Base-by-base conservation (phyloP, 257 asterid genomes). In the Petrea volubilis region DNA sequence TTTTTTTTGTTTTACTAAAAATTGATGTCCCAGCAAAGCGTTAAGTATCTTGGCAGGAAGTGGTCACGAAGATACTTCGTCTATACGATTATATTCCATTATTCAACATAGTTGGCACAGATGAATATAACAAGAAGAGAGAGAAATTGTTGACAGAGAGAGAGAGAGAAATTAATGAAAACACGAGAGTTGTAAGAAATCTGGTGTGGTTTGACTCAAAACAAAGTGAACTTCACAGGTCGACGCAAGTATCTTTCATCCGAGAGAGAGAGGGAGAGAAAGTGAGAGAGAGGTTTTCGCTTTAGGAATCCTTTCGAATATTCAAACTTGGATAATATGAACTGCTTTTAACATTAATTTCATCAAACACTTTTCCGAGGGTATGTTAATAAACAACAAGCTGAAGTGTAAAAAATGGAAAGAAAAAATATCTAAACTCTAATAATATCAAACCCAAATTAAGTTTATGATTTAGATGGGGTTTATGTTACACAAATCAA, bases 301-400 rank as follows among this genome's bases (percentile, higher is more conserved):
- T 62, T 21, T 62, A 14, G 29, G 67, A 57, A 68, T 40, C 47
- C 36, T 41, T 46, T 29, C 6, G 59, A 72, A 61, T 49, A 50
- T 71, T 59, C 68, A 58, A 47, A 58, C n/a, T 43, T 31, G 21
- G 43, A 31, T 44, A 44, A 44, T n/a, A 11, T 2, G 51, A 44
- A 44, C 20, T 13, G 6, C 20, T 44, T 44, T 14, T 14, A 44
- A 44, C 6, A 44, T 44, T 44, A 44, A 44, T 14, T 14, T 44
- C 0, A 44, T 44, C 51, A 44, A 49, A 49, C n/a, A n/a, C n/a
- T n/a, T n/a, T n/a, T n/a, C n/a, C n/a, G n/a, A n/a, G n/a, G n/a
- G n/a, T n/a, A n/a, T n/a, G n/a, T n/a, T n/a, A n/a, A n/a, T n/a
- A n/a, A n/a, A n/a, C n/a, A n/a, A n/a, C n/a, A n/a, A n/a, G n/a